These are phyloP conservation scores for Ogataea pilisensis DNA, from an alignment of 805 yeast genomes.

Conservation along the genomic window DNA sequence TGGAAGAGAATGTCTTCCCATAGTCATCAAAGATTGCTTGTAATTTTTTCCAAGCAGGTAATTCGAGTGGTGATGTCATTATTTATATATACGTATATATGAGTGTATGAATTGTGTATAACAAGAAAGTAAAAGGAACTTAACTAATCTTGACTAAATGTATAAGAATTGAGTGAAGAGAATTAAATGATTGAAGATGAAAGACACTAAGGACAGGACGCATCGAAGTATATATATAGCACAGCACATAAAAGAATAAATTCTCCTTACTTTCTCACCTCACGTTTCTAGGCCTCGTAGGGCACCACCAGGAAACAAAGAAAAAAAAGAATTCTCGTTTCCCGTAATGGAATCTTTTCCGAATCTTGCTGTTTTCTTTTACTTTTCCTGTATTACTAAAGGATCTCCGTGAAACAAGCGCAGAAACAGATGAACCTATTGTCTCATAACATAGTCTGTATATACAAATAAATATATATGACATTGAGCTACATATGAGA, in stretches of 20 bases:
- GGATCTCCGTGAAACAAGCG: background rate
- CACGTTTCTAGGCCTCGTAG: background rate
- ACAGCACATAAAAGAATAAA: background rate
- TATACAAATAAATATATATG: too few relatives aligned
- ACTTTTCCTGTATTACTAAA: background rate
- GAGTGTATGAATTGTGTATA: background rate
- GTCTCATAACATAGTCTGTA: too few relatives aligned
- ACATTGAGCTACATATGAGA: too few relatives aligned
- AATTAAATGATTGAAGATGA: too few relatives aligned
- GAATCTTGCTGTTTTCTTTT: background rate
- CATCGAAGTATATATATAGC: background rate
- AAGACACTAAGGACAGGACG: too few relatives aligned
- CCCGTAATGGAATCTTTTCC: background rate
- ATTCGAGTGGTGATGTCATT: slow-evolving; percentile 43
- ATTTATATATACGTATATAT: background rate
- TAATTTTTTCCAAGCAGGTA: slow-evolving; percentile 81
- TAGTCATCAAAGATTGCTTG: slow-evolving; percentile 63
- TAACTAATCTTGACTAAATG: background rate
- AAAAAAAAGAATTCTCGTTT: background rate
- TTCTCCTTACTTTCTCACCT: too few relatives aligned
- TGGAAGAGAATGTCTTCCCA: slow-evolving; percentile 70
- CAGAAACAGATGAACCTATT: too few relatives aligned
- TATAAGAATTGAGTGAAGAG: background rate
- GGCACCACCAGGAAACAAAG: background rate
- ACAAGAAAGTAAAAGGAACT: background rate